These are phyloP conservation scores for Cenchrus fungigraminus DNA, from an alignment of 176 grass and related monocot genomes.

Conservation along the genomic window DNA sequence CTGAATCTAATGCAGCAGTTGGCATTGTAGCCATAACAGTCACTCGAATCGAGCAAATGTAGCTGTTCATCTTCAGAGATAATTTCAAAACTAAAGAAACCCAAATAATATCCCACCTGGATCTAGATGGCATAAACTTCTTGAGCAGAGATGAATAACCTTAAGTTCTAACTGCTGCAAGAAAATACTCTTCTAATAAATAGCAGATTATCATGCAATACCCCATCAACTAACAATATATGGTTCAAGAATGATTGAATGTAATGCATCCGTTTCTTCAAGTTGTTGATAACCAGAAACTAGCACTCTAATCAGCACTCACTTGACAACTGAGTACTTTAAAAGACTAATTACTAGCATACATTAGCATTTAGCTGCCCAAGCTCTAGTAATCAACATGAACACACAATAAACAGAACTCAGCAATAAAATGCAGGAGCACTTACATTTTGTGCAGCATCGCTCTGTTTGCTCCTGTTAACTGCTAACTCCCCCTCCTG, in stretches of 20 bases:
- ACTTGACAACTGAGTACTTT: neutral
- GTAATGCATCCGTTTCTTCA: neutral
- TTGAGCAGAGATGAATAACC: neutral
- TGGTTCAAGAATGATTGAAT: neutral
- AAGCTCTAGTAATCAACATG: conserved; percentile 32
- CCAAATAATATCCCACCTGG: neutral
- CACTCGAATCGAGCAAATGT: neutral
- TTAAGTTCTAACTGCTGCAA: neutral
- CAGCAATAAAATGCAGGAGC: neutral
- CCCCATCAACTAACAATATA: conserved; percentile 10
- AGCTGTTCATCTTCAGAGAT: neutral
- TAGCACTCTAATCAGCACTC: neutral
- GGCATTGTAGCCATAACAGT: neutral
- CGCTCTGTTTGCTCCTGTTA: conserved; percentile 44
- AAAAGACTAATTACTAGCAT: neutral
- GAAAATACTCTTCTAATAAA: neutral
- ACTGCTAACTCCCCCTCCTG: conserved; percentile 23
- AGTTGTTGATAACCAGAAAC: neutral
- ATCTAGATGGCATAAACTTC: conserved; percentile 10
- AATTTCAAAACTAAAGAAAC: neutral
- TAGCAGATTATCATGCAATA: neutral
- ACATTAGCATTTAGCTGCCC: conserved; percentile 6
- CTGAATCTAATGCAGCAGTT: neutral
- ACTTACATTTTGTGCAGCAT: conserved; percentile 60
- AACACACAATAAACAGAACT: neutral